Conservation (phyloP, 768 basidiomycete species). For the Russula sp. region DNA sequence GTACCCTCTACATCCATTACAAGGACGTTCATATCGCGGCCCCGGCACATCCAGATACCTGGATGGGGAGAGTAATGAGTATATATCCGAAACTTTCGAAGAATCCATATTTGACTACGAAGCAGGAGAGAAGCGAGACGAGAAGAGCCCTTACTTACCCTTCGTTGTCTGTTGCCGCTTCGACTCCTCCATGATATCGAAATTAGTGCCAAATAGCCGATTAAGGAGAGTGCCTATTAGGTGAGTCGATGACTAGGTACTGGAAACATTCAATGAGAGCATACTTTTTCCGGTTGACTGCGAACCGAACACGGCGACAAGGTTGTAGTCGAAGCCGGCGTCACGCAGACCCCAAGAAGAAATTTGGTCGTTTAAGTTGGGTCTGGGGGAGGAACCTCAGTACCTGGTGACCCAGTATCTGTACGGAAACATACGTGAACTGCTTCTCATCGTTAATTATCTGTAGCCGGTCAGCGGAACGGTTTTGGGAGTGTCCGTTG, state of each 20-base stretch:
- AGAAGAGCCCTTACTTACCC: conserved; percentile 47
- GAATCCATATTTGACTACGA: background rate
- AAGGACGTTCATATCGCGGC: conserved; percentile 79
- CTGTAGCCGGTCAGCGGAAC: conserved; percentile 62
- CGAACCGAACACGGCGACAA: conserved; percentile 94
- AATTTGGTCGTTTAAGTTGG: conserved; percentile 69
- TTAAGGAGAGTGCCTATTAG: conserved; percentile 87
- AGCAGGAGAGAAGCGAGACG: too few species aligned
- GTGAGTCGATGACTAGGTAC: background rate
- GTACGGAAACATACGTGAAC: conserved; percentile 70
- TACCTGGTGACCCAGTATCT: conserved; percentile 10
- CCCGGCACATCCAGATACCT: conserved; percentile 99
- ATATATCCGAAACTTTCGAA: background rate
- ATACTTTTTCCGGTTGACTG: conserved; percentile 95
- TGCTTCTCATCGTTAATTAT: conserved; percentile 90
- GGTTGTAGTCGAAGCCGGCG: conserved; percentile 91
- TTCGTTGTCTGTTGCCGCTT: conserved; percentile 95
- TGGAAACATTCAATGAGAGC: conserved; percentile 31
- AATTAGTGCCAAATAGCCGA: conserved; percentile 93
- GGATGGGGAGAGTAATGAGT: background rate
- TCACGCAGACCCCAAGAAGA: conserved; percentile 85
- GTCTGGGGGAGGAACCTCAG: conserved; percentile 39
- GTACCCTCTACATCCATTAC: conserved; percentile 99
- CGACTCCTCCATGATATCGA: conserved; percentile 98
- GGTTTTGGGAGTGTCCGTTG: conserved; percentile 32